A percentile compares a stretch with the other conserved stretches of the same genome.
phyloP scores from a whole-genome alignment of 1,139 yeast species.

The Geotrichum candidum region DNA sequence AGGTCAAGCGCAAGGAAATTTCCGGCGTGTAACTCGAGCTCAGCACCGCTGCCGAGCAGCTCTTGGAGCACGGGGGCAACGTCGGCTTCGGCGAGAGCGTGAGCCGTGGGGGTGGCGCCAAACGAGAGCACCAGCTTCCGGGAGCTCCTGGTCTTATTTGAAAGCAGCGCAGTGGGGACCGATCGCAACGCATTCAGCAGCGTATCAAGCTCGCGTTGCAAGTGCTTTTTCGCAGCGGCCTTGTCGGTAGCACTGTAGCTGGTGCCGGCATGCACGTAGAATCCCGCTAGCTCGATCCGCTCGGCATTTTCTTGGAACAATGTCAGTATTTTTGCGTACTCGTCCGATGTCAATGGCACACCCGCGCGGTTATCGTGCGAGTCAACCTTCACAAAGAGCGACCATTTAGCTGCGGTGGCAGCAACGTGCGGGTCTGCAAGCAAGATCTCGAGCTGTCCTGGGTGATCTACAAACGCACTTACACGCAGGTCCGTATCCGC shows the following conservation, averaged over 20 bases:
- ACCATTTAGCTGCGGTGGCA: slow-evolving; percentile 47
- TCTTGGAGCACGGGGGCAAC: slow-evolving; percentile 1
- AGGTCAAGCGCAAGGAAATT: slow-evolving; percentile 68
- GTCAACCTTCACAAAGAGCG: slow-evolving; percentile 39
- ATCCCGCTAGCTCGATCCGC: slow-evolving; percentile 45
- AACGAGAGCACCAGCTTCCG: slow-evolving; percentile 46
- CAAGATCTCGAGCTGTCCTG: slow-evolving; percentile 49
- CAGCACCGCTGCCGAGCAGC: not conserved
- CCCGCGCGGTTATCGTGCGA: slow-evolving; percentile 52
- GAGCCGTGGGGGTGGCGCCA: slow-evolving; percentile 82
- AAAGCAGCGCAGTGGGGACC: not conserved
- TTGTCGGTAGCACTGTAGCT: slow-evolving; percentile 51
- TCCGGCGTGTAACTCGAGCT: slow-evolving; percentile 71
- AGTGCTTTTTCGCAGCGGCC: slow-evolving; percentile 44
- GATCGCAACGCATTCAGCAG: slow-evolving; percentile 45
- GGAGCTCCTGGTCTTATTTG: slow-evolving; percentile 32
- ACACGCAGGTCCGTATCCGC: slow-evolving; percentile 27
- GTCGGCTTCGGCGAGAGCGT: slow-evolving; percentile 44
- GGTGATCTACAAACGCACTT: slow-evolving; percentile 60
- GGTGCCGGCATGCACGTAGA: slow-evolving; percentile 78
- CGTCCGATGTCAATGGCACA: slow-evolving; percentile 34
- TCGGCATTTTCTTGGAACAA: slow-evolving; percentile 30
- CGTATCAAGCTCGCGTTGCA: slow-evolving; percentile 51
- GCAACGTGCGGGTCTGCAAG: slow-evolving; percentile 34
- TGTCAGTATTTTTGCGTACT: slow-evolving; percentile 34